phyloP scores from a whole-genome alignment of 805 yeast species.

The Blastobotrys mokoenaii region DNA sequence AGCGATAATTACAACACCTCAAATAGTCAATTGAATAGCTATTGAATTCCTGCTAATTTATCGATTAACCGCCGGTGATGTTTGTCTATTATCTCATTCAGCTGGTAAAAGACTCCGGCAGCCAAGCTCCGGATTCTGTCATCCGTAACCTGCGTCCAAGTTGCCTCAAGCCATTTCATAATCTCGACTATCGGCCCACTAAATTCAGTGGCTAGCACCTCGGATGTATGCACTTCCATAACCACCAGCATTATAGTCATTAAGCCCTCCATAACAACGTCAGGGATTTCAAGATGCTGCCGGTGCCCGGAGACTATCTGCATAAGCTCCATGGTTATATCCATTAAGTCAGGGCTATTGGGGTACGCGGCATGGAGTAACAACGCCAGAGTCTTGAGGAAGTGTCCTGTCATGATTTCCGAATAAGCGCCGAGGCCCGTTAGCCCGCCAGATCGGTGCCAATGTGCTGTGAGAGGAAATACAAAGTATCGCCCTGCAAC shows the following conservation, averaged over 20 bases:
- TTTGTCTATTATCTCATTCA: conserved; percentile 20
- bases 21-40: neutral
- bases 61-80: conserved; percentile 20
- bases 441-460: conserved; percentile 38
- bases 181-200: conserved; percentile 25
- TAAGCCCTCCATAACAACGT: conserved; percentile 25
- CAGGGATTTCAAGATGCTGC: conserved; percentile 11
- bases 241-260: conserved; percentile 26
- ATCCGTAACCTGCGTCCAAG: conserved; percentile 26
- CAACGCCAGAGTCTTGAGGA: conserved; percentile 48
- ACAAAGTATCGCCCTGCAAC: conserved; percentile 39
- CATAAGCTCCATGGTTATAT: conserved; percentile 50
- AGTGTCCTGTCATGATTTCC: conserved; percentile 48
- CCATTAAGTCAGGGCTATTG: conserved; percentile 38
- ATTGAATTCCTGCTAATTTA: conserved; percentile 10
- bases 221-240: conserved; percentile 24
- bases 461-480: conserved; percentile 46
- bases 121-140: conserved; percentile 23
- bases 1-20: too few relatives aligned
- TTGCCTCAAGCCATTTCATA: conserved; percentile 23
- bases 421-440: conserved; percentile 44
- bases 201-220: conserved; percentile 19
- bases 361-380: conserved; percentile 54
- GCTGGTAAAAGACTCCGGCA: conserved; percentile 25
- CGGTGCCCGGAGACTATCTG: conserved; percentile 16